Evolutionary conservation across 2,329 filamentous ascomycete genomes (phyloP).

Genomic region (Clonostachys rosea): DNA sequence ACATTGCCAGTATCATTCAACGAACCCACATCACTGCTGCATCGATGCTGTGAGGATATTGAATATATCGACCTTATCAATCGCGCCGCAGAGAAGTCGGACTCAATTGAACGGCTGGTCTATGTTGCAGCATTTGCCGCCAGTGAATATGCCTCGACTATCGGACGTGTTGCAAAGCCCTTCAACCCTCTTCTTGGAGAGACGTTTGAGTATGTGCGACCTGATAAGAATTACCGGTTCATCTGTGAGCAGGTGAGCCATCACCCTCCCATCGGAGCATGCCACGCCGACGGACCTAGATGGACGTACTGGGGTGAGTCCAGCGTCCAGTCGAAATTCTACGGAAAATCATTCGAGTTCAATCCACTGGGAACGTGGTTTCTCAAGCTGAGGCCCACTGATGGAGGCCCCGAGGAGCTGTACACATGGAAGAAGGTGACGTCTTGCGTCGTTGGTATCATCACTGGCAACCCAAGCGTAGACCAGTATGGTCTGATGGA

Average conservation of each 20-base stretch:
- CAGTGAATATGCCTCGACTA: slow-evolving; percentile 94
- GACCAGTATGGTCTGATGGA: slow-evolving; percentile 98
- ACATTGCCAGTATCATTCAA: slow-evolving; percentile 97
- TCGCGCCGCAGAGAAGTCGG: slow-evolving; percentile 75
- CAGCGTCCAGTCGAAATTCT: slow-evolving; percentile 92
- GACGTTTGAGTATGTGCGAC: slow-evolving; percentile 92
- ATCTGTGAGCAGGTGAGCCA: slow-evolving; percentile 98
- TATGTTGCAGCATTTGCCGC: slow-evolving; percentile 96
- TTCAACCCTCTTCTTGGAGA: slow-evolving; percentile 97
- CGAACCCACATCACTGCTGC: slow-evolving; percentile 91
- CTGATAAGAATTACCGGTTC: slow-evolving; percentile 97
- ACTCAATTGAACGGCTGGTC: slow-evolving; percentile 87
- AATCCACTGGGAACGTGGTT: slow-evolving; percentile 98
- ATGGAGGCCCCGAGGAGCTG: slow-evolving; percentile 74
- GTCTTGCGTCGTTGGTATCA: slow-evolving; percentile 95
- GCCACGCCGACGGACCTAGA: slow-evolving; percentile 84
- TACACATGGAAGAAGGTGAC: slow-evolving; percentile 99
- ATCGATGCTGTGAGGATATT: slow-evolving; percentile 96
- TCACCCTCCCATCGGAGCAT: slow-evolving; percentile 90
- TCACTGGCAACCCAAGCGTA: slow-evolving; percentile 92
- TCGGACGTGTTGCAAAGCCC: slow-evolving; percentile 93
- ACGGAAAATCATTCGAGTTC: slow-evolving; percentile 95
- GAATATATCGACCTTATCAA: slow-evolving; percentile 94
- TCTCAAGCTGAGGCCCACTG: slow-evolving; percentile 71
- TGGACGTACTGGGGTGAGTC: slow-evolving; percentile 99